These are phyloP conservation scores for Epichloe typhina DNA, from an alignment of 2,329 filamentous ascomycete species.

Conservation along the genomic window DNA sequence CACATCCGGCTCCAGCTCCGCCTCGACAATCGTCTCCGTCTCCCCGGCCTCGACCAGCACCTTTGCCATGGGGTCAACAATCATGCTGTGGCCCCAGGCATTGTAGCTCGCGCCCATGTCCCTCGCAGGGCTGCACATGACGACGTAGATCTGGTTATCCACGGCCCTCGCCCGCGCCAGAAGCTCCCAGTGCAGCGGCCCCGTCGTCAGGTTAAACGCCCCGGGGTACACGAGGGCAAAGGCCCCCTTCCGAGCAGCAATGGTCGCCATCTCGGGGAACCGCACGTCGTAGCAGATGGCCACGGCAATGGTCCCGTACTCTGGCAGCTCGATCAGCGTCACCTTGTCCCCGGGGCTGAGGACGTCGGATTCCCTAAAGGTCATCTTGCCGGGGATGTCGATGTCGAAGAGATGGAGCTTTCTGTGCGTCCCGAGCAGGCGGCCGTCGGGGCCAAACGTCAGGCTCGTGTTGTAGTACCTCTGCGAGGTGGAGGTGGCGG, in stretches of 20 bases:
- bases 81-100: conserved; percentile 83
- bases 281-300: conserved; percentile 97
- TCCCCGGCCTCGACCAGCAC: conserved; percentile 75
- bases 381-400: conserved; percentile 89
- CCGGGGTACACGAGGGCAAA: conserved; percentile 87
- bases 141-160: conserved; percentile 92
- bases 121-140: conserved; percentile 78
- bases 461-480: conserved; percentile 89
- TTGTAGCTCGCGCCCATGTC: conserved; percentile 68
- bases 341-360: conserved; percentile 74
- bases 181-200: conserved; percentile 81
- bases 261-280: conserved; percentile 84
- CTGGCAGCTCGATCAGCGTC: conserved; percentile 74
- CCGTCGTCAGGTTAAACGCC: conserved; percentile 91
- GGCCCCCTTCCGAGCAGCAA: conserved; percentile 73
- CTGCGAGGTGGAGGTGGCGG: conserved; percentile 16
- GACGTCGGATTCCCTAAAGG: conserved; percentile 81
- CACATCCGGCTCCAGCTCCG: conserved; percentile 51
- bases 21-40: conserved; percentile 61
- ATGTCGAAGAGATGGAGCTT: conserved; percentile 98
- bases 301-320: conserved; percentile 75
- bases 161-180: conserved; percentile 71
- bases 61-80: conserved; percentile 76
- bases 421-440: conserved; percentile 75
- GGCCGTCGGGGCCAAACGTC: conserved; percentile 64